Evolutionary conservation across 768 basidiomycete genomes (phyloP).

Genomic region (Boletus barrowsii): DNA sequence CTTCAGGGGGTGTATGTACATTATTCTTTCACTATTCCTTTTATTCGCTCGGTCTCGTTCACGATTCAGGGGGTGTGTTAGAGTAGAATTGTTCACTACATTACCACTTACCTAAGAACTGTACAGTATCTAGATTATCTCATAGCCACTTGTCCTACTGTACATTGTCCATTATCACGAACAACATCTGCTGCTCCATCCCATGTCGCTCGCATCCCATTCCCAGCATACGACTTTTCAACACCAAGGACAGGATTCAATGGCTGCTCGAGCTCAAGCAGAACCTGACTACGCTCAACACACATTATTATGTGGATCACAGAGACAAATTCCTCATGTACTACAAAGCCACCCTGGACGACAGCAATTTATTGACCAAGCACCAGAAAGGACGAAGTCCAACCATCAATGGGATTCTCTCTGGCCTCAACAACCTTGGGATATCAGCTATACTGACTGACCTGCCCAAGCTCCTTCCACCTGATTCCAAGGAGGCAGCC

Average conservation of each 20-base stretch:
- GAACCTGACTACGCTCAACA: constrained; percentile 51
- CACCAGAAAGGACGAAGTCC: background rate
- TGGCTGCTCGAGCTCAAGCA: constrained; percentile 52
- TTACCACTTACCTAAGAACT: too few species aligned
- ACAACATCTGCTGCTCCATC: too few species aligned
- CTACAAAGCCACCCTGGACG: constrained; percentile 39
- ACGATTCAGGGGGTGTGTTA: too few species aligned
- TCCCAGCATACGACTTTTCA: too few species aligned
- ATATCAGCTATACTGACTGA: constrained; percentile 40
- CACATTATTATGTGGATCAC: constrained; percentile 48
- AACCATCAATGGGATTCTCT: constrained; percentile 30
- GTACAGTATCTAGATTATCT: too few species aligned
- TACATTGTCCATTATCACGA: too few species aligned
- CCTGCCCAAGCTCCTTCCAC: constrained; percentile 47
- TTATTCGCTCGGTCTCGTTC: too few species aligned
- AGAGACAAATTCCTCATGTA: constrained; percentile 46
- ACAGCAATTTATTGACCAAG: constrained; percentile 3
- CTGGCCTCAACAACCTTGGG: constrained; percentile 15
- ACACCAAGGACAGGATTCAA: constrained; percentile 38
- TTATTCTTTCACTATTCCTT: too few species aligned
- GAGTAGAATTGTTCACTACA: too few species aligned
- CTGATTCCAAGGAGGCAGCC: constrained; percentile 53
- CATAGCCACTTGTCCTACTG: too few species aligned
- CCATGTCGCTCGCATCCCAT: too few species aligned
- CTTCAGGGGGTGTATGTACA: background rate